Percentiles rank a stretch among this genome's conserved stretches.
Conservation (phyloP, 2,329 filamentous ascomycete genomes). For the Immersiporthe knoxdaviesiana region DNA sequence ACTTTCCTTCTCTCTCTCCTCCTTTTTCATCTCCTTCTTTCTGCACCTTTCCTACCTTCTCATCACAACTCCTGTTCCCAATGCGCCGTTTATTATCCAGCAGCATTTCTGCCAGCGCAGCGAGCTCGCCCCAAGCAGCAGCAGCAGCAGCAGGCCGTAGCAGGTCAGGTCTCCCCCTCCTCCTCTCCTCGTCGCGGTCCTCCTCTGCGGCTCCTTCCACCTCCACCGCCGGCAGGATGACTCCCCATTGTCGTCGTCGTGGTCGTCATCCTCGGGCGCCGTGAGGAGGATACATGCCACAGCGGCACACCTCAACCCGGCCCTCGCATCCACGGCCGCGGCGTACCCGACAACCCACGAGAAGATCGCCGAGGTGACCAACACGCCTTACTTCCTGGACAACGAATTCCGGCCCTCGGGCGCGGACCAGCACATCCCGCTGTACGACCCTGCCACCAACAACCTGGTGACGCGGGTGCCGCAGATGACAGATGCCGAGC, state of each 20-base stretch:
- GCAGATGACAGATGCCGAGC: constrained; percentile 77
- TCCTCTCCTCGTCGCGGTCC: constrained; percentile 24
- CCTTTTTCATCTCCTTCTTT: constrained; percentile 13
- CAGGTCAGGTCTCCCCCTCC: constrained; percentile 29
- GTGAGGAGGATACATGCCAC: constrained; percentile 61
- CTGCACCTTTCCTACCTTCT: background rate
- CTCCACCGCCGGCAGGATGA: constrained; percentile 31
- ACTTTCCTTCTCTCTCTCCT: background rate
- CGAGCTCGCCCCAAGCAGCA: constrained; percentile 39
- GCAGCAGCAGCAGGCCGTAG: constrained; percentile 31
- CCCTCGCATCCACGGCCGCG: constrained; percentile 58
- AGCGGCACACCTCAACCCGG: constrained; percentile 57
- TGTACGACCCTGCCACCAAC: constrained; percentile 84
- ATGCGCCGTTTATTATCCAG: constrained; percentile 54
- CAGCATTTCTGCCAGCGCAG: constrained; percentile 42
- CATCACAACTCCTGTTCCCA: constrained; percentile 16
- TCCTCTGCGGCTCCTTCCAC: constrained; percentile 34
- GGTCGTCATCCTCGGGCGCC: constrained; percentile 38
- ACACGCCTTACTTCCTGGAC: constrained; percentile 82
- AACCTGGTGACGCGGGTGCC: constrained; percentile 83
- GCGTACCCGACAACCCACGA: constrained; percentile 74
- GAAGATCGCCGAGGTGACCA: constrained; percentile 65
- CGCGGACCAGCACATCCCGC: constrained; percentile 74
- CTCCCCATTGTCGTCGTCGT: constrained; percentile 35
- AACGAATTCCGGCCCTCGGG: constrained; percentile 74